Base-by-base conservation (phyloP, 164 flowering plant genomes). In the Magnolia changhungtana region DNA sequence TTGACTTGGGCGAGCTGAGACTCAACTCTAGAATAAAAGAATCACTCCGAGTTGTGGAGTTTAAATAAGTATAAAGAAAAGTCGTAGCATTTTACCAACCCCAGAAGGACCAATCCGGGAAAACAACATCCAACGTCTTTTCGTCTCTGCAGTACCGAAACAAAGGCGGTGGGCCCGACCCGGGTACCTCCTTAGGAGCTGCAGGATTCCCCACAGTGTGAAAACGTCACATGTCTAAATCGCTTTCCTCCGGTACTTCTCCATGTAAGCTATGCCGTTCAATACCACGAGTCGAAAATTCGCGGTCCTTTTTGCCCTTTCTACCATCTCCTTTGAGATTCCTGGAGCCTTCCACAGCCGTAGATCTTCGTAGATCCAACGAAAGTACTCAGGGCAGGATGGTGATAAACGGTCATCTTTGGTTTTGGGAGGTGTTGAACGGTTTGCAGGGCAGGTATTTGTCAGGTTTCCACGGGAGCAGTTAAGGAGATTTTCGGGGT, bases 301-400 rank as follows among this genome's bases (percentile, higher is more conserved):
- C 11, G 97, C 93, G 4, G 88, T 84, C 51, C 67, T n/a, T 11
- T 55, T 78, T 0, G 90, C 95, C 14, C 85, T 74, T 73, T 84
- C 84, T 52, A 92, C 81, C 90, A 81, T 83, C 6, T 87, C 91
- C 29, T 78, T 67, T 6, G 95, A 82, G 72, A 92, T 92, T 10
- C 95, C 95, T 0, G 85, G 84, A 29, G 31, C 72, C 67, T 82
- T 85, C 95, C 95, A 92, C 1, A 92, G 93, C 79, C 84, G 76
- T 3, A 92, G 83, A 75, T 91, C 97, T 29, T 91, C 92, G 80
- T 92, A 78, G 76, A 92, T 91, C 93, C 92, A 91, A 2, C 92
- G 90, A 85, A 90, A 92, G 83, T 88, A 88, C 0, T 88, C 91
- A 0, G 97, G 97, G 74, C 97, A 92, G 21, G 80, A 55, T 2